phyloP scores from a whole-genome alignment of 2,329 filamentous ascomycete genomes.

The Thielaviopsis punctulata region DNA sequence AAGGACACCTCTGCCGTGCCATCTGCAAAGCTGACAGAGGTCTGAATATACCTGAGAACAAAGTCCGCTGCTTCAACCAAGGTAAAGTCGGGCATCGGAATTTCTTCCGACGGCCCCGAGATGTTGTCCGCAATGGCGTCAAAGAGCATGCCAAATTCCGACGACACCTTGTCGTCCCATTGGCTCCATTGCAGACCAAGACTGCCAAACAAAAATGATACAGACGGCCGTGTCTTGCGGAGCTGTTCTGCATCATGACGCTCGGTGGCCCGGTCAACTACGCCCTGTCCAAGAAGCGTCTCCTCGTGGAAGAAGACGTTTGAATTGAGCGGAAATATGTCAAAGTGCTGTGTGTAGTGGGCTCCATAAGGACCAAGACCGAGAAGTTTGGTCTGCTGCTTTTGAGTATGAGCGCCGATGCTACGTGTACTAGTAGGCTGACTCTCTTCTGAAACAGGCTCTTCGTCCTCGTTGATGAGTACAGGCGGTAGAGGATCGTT shows the following conservation, averaged over 20 bases:
- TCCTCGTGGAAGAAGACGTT: conserved; percentile 42
- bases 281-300: conserved; percentile 40
- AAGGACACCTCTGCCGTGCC: conserved; percentile 24
- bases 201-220: conserved; percentile 29
- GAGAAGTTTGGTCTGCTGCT: conserved; percentile 20
- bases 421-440: too few relatives aligned
- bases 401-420: not conserved
- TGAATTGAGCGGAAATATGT: conserved; percentile 38
- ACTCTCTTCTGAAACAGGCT: too few relatives aligned
- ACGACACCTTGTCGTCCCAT: conserved; percentile 42
- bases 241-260: conserved; percentile 17
- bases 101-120: conserved; percentile 12
- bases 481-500: conserved; percentile 29
- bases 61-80: conserved; percentile 25
- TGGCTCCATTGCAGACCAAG: conserved; percentile 34
- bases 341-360: conserved; percentile 44
- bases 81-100: conserved; percentile 13
- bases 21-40: conserved; percentile 24
- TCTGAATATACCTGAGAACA: conserved; percentile 29
- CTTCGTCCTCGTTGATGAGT: conserved; percentile 4
- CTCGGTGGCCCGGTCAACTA: conserved; percentile 24
- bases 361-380: conserved; percentile 44
- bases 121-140: conserved; percentile 38
- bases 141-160: conserved; percentile 43
- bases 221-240: conserved; percentile 18